Evolutionary conservation across 495 filamentous ascomycete genomes (phyloP).

Genomic region (Apodospora peruviana): DNA sequence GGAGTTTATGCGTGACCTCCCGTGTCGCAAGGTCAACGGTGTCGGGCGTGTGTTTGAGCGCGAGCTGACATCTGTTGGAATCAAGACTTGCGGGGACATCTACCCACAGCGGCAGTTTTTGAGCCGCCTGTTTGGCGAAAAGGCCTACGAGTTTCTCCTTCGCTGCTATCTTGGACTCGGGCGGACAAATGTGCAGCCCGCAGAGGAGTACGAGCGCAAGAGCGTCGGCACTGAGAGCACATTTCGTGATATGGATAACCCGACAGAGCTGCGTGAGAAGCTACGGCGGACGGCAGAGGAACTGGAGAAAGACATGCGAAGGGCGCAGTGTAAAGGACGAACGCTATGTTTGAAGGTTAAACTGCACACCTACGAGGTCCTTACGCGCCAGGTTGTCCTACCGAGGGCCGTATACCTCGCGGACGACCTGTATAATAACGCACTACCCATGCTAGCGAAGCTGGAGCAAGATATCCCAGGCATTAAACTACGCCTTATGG

Average conservation of each 20-base stretch:
- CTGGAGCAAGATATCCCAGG: conserved; percentile 79
- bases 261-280: conserved; percentile 65
- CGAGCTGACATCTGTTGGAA: conserved; percentile 79
- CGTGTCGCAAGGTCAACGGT: conserved; percentile 87
- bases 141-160: conserved; percentile 81
- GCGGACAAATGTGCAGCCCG: conserved; percentile 79
- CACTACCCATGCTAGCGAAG: conserved; percentile 78
- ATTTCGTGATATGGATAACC: conserved; percentile 73
- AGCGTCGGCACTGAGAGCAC: conserved; percentile 92
- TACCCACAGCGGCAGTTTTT: conserved; percentile 69
- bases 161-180: conserved; percentile 82
- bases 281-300: conserved; percentile 76
- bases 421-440: conserved; percentile 77
- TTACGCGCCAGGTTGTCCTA: conserved; percentile 72
- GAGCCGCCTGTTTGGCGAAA: conserved; percentile 76
- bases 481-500: conserved; percentile 82
- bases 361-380: conserved; percentile 86
- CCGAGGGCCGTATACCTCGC: conserved; percentile 64
- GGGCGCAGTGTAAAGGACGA: conserved; percentile 77
- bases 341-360: conserved; percentile 92
- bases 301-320: conserved; percentile 78
- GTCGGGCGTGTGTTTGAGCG: conserved; percentile 91
- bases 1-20: conserved; percentile 76
- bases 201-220: conserved; percentile 86
- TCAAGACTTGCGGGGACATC: conserved; percentile 88